Conservation (phyloP, 2,329 filamentous ascomycete genomes). For the Nannizzia gypsea region DNA sequence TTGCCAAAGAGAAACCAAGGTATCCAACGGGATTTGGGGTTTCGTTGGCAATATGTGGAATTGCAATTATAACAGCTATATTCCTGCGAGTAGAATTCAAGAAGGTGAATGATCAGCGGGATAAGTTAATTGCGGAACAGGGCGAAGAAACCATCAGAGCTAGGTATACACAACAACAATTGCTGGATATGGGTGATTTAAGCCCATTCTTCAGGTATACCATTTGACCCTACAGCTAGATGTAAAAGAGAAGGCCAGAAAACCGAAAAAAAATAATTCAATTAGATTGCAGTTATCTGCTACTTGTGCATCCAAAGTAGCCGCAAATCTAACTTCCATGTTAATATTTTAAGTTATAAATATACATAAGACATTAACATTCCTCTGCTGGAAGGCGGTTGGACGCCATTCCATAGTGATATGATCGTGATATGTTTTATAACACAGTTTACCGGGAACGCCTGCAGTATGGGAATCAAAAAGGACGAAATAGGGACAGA, state of each 20-base stretch:
- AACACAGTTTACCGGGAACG: slow-evolving; percentile 4
- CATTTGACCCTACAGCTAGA: slow-evolving; percentile 1
- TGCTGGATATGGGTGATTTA: slow-evolving; percentile 19
- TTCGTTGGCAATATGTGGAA: slow-evolving; percentile 21
- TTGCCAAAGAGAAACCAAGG: slow-evolving; percentile 19
- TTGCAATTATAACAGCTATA: slow-evolving; percentile 18
- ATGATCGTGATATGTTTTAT: slow-evolving; percentile 5
- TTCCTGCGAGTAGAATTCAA: slow-evolving; percentile 22
- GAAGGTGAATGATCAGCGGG: slow-evolving; percentile 26
- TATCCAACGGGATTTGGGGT: slow-evolving; percentile 27
- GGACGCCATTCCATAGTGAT: slow-evolving; percentile 4
- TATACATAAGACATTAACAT: slow-evolving; percentile 3
- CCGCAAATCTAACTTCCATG: neutral
- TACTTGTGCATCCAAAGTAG: neutral
- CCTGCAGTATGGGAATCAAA: slow-evolving; percentile 1
- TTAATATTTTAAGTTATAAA: neutral
- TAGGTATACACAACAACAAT: slow-evolving; percentile 26
- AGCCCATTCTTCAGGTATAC: slow-evolving; percentile 31
- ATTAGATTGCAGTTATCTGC: neutral
- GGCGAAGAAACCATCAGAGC: slow-evolving; percentile 24
- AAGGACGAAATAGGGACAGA: neutral
- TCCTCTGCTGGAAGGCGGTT: slow-evolving; percentile 3
- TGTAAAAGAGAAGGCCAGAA: neutral
- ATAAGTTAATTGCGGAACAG: slow-evolving; percentile 18
- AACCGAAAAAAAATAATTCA: slow-evolving; percentile 2